phyloP scores from a whole-genome alignment of 768 basidiomycete genomes.

The Suillus occidentalis region DNA sequence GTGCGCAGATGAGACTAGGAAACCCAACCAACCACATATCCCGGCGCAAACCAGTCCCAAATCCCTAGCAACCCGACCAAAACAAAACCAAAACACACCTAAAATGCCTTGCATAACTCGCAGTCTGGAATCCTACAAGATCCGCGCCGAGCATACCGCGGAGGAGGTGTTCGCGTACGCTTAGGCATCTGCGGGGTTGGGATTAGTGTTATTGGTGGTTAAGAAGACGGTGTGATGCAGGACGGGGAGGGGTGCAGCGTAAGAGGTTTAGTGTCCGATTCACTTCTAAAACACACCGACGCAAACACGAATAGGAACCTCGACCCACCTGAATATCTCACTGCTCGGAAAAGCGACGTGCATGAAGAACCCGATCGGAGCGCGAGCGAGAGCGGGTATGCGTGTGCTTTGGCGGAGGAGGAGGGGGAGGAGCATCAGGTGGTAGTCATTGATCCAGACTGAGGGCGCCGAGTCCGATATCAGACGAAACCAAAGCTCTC shows the following conservation, averaged over 20 bases:
- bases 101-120: slow-evolving; percentile 82
- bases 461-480: not conserved
- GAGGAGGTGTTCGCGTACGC: slow-evolving; percentile 73
- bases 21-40: too few relatives aligned
- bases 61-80: not conserved
- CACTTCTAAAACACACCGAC: not conserved
- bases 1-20: not conserved
- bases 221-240: too few relatives aligned
- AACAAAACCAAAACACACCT: slow-evolving; percentile 1
- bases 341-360: slow-evolving; percentile 96
- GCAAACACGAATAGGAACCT: not conserved
- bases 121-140: slow-evolving; percentile 90
- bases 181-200: slow-evolving; percentile 58
- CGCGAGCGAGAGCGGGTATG: slow-evolving; percentile 39
- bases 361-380: slow-evolving; percentile 81
- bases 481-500: slow-evolving; percentile 4
- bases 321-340: slow-evolving; percentile 68
- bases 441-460: slow-evolving; percentile 93
- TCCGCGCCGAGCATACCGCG: slow-evolving; percentile 92
- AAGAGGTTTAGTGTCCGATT: not conserved
- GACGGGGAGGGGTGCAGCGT: not conserved
- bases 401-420: slow-evolving; percentile 64
- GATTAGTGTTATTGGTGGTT: not conserved
- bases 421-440: slow-evolving; percentile 88
- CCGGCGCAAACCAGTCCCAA: not conserved